Base-by-base conservation (phyloP, 1,284 basidiomycete genomes). In the Sphagnurus paluster region DNA sequence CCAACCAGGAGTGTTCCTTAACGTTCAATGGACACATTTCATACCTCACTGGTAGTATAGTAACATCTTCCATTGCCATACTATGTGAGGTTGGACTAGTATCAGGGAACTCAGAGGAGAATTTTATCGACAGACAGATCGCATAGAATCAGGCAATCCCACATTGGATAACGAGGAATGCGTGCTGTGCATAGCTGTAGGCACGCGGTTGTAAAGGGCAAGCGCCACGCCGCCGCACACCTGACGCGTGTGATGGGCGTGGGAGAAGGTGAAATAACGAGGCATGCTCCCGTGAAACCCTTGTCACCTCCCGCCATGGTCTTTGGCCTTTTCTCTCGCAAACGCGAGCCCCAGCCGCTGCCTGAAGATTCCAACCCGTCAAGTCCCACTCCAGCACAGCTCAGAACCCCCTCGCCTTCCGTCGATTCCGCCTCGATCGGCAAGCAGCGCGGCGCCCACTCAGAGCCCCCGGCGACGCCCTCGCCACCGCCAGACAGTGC, bases 381-480 rank as follows among this genome's bases (percentile, higher is more conserved):
- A 38, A 36, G 35, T 9, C 35, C 39, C 21, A 23, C 37, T 4
- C 39, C 28, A 11, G 39, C 53, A n/a, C 76, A 76, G 56, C 65
- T 76, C 7, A 71, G 76, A 10, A 80, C 78, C 0, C 78, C 80
- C 0, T 76, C 79, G 0, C 77, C 79, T 0, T 79, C 79, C 16
- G 55, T 72, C 33, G 58, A 62, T 40, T 54, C 47, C 35, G 48
- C 16, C 20, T 49, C 53, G 2, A 41, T 47, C 34, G 46, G 35
- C 17, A 47, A 48, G 42, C 51, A 48, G 24, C 34, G 36, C 21
- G n/a, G 55, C 55, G 7, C 50, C 52, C 7, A 36, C 51, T 38
- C 39, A 44, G 53, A 54, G 41, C 60, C 37, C 33, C 61, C 42
- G 24, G 50, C 38, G 53, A 65, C 56, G 60, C 58, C 57, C 8